Evolutionary conservation across 768 basidiomycete species (phyloP).

Genomic region (Trametes punicea): DNA sequence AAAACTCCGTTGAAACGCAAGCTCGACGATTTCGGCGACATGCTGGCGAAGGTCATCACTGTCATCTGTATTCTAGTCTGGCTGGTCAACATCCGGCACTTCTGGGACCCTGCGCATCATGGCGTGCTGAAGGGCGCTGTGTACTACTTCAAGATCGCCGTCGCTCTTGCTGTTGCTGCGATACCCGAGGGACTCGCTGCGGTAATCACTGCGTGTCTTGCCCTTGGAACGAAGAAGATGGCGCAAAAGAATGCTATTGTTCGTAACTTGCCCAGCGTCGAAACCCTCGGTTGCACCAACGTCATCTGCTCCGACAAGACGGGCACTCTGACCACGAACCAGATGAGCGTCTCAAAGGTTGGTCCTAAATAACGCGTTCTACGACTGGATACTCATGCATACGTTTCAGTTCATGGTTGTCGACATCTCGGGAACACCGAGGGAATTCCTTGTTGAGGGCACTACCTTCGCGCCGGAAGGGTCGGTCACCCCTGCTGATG

Average conservation of each 20-base stretch:
- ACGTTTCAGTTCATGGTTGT: slow-evolving; percentile 69
- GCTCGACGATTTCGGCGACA: slow-evolving; percentile 97
- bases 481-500: slow-evolving; percentile 61
- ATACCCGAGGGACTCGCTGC: slow-evolving; percentile 99
- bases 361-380: slow-evolving; percentile 17
- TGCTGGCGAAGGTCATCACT: slow-evolving; percentile 95
- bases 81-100: slow-evolving; percentile 96
- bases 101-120: slow-evolving; percentile 92
- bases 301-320: slow-evolving; percentile 99
- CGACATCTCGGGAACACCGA: slow-evolving; percentile 46
- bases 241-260: slow-evolving; percentile 99
- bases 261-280: slow-evolving; percentile 91
- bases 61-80: slow-evolving; percentile 98
- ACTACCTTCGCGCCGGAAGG: slow-evolving; percentile 90
- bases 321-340: slow-evolving; percentile 92
- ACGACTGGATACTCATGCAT: not conserved
- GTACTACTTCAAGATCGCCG: slow-evolving; percentile 99
- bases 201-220: slow-evolving; percentile 95
- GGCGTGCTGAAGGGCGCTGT: slow-evolving; percentile 90
- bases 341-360: slow-evolving; percentile 92
- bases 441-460: slow-evolving; percentile 83
- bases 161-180: slow-evolving; percentile 96
- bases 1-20: slow-evolving; percentile 98
- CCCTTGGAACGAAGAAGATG: slow-evolving; percentile 98
- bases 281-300: slow-evolving; percentile 96